These are phyloP conservation scores for Dactylonectria estremocensis DNA, from an alignment of 2,329 filamentous ascomycete species.

Conservation along the genomic window DNA sequence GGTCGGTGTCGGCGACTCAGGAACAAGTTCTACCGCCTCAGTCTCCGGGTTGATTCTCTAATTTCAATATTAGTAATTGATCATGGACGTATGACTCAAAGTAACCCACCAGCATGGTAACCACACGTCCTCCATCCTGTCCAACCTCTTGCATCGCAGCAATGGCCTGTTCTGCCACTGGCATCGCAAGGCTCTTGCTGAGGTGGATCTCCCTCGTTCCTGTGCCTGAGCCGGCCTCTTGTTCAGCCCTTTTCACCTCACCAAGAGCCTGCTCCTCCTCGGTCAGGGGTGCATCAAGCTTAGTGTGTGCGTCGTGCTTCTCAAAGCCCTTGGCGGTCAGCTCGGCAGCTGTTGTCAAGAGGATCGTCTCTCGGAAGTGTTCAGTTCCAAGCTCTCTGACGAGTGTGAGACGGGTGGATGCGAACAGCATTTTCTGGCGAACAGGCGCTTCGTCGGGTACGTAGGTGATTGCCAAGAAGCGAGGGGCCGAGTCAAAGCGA, in stretches of 20 bases:
- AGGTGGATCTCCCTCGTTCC: conserved; percentile 71
- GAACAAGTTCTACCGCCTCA: conserved; percentile 79
- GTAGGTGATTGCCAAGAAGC: conserved; percentile 81
- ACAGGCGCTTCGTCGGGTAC: conserved; percentile 85
- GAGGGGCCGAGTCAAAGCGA: conserved; percentile 70
- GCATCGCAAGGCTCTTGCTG: conserved; percentile 71
- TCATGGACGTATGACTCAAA: not conserved
- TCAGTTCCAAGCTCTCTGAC: conserved; percentile 84
- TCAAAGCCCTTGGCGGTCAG: conserved; percentile 79
- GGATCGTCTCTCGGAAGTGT: conserved; percentile 83
- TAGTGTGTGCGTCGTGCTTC: conserved; percentile 78
- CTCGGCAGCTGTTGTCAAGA: conserved; percentile 79
- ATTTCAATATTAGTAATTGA: conserved; percentile 20
- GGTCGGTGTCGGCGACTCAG: conserved; percentile 65
- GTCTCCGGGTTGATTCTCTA: conserved; percentile 81
- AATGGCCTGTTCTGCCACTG: conserved; percentile 74
- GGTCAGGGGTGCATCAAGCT: conserved; percentile 79
- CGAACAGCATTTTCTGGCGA: conserved; percentile 90
- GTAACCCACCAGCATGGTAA: conserved; percentile 77
- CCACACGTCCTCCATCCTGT: conserved; percentile 62
- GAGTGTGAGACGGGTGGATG: conserved; percentile 81
- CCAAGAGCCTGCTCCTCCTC: conserved; percentile 82
- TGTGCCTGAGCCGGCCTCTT: conserved; percentile 80
- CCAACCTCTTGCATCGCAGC: conserved; percentile 74
- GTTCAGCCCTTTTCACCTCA: conserved; percentile 82